phyloP scores from a whole-genome alignment of 2,329 filamentous ascomycete genomes.

The Alternaria sp. region DNA sequence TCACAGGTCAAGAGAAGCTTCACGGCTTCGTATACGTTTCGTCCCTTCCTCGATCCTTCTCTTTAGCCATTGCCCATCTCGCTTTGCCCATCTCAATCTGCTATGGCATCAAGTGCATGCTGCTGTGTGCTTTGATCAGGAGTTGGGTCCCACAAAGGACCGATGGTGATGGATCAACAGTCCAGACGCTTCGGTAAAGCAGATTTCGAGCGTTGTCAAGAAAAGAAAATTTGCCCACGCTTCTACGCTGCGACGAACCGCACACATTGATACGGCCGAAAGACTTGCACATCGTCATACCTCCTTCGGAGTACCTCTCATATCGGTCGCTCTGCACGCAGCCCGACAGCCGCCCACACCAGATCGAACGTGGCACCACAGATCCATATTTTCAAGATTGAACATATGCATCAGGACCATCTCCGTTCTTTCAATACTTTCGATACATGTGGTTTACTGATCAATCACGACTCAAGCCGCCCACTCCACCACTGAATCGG shows the following conservation, averaged over 20 bases:
- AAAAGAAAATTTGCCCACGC: neutral
- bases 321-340: neutral
- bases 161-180: neutral
- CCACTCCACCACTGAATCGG: neutral
- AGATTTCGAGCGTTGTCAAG: neutral
- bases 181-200: neutral
- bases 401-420: neutral
- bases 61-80: neutral
- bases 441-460: neutral
- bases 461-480: neutral
- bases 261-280: neutral
- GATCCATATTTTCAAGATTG: neutral
- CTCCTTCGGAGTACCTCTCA: neutral
- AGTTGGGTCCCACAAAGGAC: neutral
- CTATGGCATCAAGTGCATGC: neutral
- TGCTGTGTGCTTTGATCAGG: neutral
- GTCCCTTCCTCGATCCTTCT: neutral
- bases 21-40: neutral
- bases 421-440: neutral
- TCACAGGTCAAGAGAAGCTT: slow-evolving; percentile 2
- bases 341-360: neutral
- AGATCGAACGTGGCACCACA: neutral
- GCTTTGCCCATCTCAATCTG: neutral
- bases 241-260: neutral
- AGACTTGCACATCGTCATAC: neutral